Percentiles rank a stretch among this genome's conserved stretches.
phyloP scores from a whole-genome alignment of 163 green algal species.

The Scenedesmus sp. region DNA sequence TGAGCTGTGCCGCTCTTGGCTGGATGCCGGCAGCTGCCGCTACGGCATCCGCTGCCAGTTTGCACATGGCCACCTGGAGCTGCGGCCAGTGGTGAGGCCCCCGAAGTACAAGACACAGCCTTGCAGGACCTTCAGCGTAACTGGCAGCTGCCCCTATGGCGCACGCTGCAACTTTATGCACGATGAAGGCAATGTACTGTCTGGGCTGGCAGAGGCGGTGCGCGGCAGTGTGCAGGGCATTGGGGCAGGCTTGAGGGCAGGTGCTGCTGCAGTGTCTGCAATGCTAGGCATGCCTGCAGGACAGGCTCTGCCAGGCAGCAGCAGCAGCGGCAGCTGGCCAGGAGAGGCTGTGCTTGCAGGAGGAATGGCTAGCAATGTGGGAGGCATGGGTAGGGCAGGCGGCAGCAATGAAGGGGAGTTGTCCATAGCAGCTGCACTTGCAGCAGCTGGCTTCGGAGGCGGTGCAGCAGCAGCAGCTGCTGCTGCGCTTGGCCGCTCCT shows the following conservation, averaged over 20 bases:
- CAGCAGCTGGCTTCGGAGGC: not conserved
- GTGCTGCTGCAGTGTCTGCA: not conserved
- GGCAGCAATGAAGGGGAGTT: not conserved
- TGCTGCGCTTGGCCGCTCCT: not conserved
- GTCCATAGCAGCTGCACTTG: not conserved
- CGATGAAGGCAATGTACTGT: not conserved
- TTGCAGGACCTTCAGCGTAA: conserved; percentile 86
- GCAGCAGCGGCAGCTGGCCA: not conserved
- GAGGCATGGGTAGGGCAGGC: not conserved
- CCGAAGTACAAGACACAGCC: conserved; percentile 96
- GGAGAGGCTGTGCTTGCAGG: not conserved
- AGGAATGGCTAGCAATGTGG: not conserved
- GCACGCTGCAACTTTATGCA: conserved; percentile 95
- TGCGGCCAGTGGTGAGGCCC: conserved; percentile 82
- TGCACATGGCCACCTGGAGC: conserved; percentile 86
- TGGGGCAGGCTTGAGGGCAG: not conserved
- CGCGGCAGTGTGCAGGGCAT: not conserved
- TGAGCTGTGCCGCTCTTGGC: conserved; percentile 91
- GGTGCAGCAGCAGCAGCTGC: not conserved
- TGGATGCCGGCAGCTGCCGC: conserved; percentile 83
- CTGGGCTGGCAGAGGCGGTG: not conserved
- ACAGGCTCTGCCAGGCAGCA: not conserved
- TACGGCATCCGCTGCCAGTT: conserved; percentile 95
- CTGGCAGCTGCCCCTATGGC: conserved; percentile 92
- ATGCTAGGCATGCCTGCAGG: not conserved